These are phyloP conservation scores for Penicillium roqueforti DNA, from an alignment of 495 filamentous ascomycete species.

Conservation along the genomic window DNA sequence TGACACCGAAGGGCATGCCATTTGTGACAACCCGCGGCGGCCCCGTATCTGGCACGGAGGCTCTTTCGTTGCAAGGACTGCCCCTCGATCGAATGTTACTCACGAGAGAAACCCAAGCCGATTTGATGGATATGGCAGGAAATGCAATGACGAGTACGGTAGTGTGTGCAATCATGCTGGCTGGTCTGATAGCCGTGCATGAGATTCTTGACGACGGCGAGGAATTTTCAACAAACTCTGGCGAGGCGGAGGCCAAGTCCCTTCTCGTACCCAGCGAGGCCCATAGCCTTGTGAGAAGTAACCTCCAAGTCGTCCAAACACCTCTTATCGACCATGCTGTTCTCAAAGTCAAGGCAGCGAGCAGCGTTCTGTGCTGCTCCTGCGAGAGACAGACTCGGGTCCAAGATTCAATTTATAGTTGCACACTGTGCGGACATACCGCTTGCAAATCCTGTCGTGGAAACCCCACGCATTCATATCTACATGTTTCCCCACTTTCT, in stretches of 20 bases:
- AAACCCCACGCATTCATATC: conserved; percentile 53
- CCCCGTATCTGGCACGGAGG: conserved; percentile 62
- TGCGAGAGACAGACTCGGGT: conserved; percentile 53
- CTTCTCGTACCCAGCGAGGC: conserved; percentile 5
- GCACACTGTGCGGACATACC: conserved; percentile 52
- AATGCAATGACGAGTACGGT: conserved; percentile 83
- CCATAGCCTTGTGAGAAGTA: conserved; percentile 7
- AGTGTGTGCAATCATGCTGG: conserved; percentile 58
- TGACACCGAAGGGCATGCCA: conserved; percentile 65
- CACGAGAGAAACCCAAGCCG: conserved; percentile 56
- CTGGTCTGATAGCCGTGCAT: conserved; percentile 46
- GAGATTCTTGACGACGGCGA: conserved; percentile 27
- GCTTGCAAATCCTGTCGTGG: conserved; percentile 53
- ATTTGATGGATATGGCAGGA: conserved; percentile 71
- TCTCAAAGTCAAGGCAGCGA: conserved; percentile 25
- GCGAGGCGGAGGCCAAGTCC: conserved; percentile 3
- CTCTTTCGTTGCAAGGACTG: conserved; percentile 67
- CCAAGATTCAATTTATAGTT: conserved; percentile 40
- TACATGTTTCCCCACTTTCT: conserved; percentile 10
- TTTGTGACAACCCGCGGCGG: conserved; percentile 61
- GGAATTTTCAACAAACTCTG: conserved; percentile 1
- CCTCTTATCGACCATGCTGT: conserved; percentile 1
- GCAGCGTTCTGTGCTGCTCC: conserved; percentile 46
- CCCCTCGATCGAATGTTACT: conserved; percentile 59
- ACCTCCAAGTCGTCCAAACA: conserved; percentile 5